Conservation (phyloP, 352 stramenopile species). For the Poterioochromonas sp. region DNA sequence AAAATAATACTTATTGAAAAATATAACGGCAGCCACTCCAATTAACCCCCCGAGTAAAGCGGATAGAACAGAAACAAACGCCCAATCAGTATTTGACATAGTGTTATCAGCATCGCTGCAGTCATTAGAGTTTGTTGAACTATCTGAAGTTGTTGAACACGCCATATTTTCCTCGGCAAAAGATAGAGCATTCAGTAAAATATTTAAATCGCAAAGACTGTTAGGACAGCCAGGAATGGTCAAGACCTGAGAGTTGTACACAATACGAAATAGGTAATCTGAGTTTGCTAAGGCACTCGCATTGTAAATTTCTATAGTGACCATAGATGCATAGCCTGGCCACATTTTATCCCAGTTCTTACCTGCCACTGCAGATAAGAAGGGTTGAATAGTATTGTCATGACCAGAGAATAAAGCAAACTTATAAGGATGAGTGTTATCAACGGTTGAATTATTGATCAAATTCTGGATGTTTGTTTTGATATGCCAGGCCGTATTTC, state of each 20-base stretch:
- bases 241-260: neutral
- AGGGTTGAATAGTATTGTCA: neutral
- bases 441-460: neutral
- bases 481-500: neutral
- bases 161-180: constrained; percentile 1
- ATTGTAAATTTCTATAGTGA: constrained; percentile 8
- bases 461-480: neutral
- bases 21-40: neutral
- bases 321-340: neutral
- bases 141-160: neutral
- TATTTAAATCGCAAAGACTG: neutral
- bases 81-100: neutral
- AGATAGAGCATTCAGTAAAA: neutral
- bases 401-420: constrained; percentile 15
- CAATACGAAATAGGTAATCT: neutral
- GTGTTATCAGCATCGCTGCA: neutral
- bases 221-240: neutral
- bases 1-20: constrained; percentile 1
- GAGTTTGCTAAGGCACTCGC: too few species aligned
- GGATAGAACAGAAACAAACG: neutral
- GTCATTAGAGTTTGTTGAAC: neutral
- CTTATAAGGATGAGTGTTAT: neutral
- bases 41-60: neutral
- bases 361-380: neutral
- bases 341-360: neutral